Percentiles rank a stretch among this genome's conserved stretches.
Conservation (phyloP, 371 early-diverging fungal species). For the Apophysomyces elegans region DNA sequence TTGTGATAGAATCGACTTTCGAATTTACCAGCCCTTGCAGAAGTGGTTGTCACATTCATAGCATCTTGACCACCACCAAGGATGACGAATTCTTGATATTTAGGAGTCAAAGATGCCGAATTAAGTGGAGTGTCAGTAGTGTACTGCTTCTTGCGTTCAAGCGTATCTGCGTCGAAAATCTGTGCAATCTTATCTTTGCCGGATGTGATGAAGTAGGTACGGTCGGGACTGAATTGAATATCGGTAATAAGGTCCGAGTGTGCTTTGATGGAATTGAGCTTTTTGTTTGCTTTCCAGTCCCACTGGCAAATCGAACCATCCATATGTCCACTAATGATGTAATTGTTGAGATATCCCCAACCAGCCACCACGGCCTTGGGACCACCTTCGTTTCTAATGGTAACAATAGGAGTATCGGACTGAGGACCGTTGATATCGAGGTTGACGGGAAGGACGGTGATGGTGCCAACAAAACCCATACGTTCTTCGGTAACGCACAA, state of each 20-base stretch:
- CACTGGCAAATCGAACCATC: conserved; percentile 90
- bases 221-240: conserved; percentile 92
- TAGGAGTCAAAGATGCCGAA: conserved; percentile 92
- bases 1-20: conserved; percentile 99
- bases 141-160: conserved; percentile 87
- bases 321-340: conserved; percentile 92
- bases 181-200: conserved; percentile 96
- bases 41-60: conserved; percentile 95
- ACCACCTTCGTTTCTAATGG: conserved; percentile 61
- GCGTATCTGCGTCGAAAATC: conserved; percentile 86
- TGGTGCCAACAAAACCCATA: conserved; percentile 90
- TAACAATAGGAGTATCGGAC: conserved; percentile 75
- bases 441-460: conserved; percentile 82
- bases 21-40: conserved; percentile 96
- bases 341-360: conserved; percentile 92
- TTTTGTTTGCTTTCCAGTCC: conserved; percentile 81
- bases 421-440: conserved; percentile 56
- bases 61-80: conserved; percentile 87
- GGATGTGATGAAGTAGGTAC: conserved; percentile 95
- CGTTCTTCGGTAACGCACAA: conserved; percentile 95
- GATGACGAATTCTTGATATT: conserved; percentile 77
- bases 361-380: conserved; percentile 91
- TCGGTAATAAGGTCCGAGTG: conserved; percentile 89
- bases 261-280: conserved; percentile 64
- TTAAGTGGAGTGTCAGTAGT: conserved; percentile 96